Base-by-base conservation (phyloP, 169 alveolate species). In the Eimeria sp. region DNA sequence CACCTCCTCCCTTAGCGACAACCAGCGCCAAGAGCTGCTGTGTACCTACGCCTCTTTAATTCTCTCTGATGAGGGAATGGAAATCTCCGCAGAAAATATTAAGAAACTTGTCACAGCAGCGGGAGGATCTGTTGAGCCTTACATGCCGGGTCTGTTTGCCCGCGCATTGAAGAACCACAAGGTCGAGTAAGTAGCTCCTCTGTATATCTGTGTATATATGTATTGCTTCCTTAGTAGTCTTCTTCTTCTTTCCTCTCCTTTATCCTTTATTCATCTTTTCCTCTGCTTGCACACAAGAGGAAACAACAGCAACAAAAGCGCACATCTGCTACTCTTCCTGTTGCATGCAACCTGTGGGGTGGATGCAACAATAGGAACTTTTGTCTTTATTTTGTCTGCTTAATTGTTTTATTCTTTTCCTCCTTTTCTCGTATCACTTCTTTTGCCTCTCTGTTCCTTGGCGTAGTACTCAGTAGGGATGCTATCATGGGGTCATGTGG, bases 31-130 rank as follows among this genome's bases (percentile, higher is more conserved):
- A 95, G 99, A 99, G 97, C 98, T 99, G 97, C 97, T 98, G 97
- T 99, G 99, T 98, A 98, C 99, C 87, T 99, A 99, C 97, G 99
- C 99, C 25, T 98, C 99, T 30, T 98, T 99, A 75, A 97, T 99
- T 96, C 97, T 98, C 76, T 98, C 97, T 95, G 99, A 99, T 89
- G 99, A 98, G 89, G 99, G 98, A 49, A 94, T 98, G 90, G 99
- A 98, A 30, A 98, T 98, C 70, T 98, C 99, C 61, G 99, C 98
- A 82, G 99, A 98, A 57, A 98, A 98, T 98, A 97, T 98, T 91
- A 95, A 97, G 89, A 98, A 98, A 95, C 98, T 99, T 57, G 97
- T 99, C 92, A 97, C 98, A 95, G 98, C 99, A 10, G 98, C 99
- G 61, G 98, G 99, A 70, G 98, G 97, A 92, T 97, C 97, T 89